phyloP scores from a whole-genome alignment of 768 basidiomycete genomes.

The Lenzites betulinus region DNA sequence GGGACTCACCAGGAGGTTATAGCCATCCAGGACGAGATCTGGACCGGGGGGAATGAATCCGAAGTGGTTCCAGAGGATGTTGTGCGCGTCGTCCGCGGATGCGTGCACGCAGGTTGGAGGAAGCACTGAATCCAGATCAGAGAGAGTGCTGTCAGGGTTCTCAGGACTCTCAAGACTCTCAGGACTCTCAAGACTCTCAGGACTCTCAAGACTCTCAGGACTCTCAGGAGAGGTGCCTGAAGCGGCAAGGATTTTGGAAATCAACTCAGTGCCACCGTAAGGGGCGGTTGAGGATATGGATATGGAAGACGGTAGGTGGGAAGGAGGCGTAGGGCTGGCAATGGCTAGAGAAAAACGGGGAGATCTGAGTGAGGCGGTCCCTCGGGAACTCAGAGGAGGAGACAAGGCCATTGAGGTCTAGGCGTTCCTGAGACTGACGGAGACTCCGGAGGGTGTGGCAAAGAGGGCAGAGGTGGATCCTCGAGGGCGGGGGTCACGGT shows the following conservation, averaged over 20 bases:
- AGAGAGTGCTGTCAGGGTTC: neutral
- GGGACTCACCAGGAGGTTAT: conserved; percentile 12
- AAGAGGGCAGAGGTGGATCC: neutral
- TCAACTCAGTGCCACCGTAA: neutral
- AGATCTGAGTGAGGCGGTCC: neutral
- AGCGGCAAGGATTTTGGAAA: neutral
- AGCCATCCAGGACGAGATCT: conserved; percentile 15
- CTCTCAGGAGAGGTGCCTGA: neutral
- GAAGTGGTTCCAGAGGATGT: conserved; percentile 20
- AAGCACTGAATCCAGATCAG: neutral
- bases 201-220: neutral
- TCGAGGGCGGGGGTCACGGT: neutral
- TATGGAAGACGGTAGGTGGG: neutral
- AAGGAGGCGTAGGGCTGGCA: neutral
- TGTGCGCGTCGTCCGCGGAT: conserved; percentile 6
- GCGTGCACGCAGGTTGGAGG: neutral
- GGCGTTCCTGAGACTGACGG: conserved; percentile 5
- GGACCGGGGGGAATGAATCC: conserved; percentile 19
- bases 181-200: no score
- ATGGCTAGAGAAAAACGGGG: neutral
- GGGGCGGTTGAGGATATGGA: neutral
- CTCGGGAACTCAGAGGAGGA: neutral
- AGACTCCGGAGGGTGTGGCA: conserved; percentile 7
- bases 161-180: no score
- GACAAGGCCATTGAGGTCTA: neutral